These are phyloP conservation scores for Fusarium lateritium DNA, from an alignment of 2,329 filamentous ascomycete genomes.

Conservation along the genomic window DNA sequence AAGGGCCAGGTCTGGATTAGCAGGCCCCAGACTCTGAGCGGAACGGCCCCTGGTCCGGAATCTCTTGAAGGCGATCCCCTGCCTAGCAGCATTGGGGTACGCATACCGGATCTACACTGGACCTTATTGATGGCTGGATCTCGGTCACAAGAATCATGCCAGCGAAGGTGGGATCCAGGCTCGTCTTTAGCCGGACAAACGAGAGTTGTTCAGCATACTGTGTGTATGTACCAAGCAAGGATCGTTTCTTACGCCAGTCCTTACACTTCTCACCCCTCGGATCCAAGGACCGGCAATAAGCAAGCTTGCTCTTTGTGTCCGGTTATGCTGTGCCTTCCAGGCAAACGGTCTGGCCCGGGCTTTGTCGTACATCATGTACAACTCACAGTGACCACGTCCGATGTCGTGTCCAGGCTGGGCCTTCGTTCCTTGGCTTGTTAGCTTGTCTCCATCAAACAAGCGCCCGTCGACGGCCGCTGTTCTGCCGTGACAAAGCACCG, in stretches of 20 bases:
- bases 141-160: conserved; percentile 22
- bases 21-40: conserved; percentile 17
- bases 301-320: conserved; percentile 7
- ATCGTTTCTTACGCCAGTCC: conserved; percentile 13
- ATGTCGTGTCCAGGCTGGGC: conserved; percentile 1
- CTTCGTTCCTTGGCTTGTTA: conserved; percentile 6
- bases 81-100: conserved; percentile 16
- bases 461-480: conserved; percentile 21
- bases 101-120: conserved; percentile 7
- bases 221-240: conserved; percentile 11
- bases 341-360: conserved; percentile 3
- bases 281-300: conserved; percentile 27
- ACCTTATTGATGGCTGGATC: conserved; percentile 6
- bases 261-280: conserved; percentile 21
- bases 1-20: conserved; percentile 31
- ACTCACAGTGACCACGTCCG: not conserved
- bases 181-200: conserved; percentile 45
- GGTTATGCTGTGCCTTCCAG: conserved; percentile 13
- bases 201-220: conserved; percentile 3
- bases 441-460: conserved; percentile 38
- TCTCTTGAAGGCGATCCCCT: conserved; percentile 17
- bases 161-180: conserved; percentile 13
- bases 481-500: conserved; percentile 28
- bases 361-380: conserved; percentile 11
- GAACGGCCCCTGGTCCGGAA: conserved; percentile 27